These are phyloP conservation scores for Hypoxylon sp. DNA, from an alignment of 2,329 filamentous ascomycete species.

Conservation along the genomic window DNA sequence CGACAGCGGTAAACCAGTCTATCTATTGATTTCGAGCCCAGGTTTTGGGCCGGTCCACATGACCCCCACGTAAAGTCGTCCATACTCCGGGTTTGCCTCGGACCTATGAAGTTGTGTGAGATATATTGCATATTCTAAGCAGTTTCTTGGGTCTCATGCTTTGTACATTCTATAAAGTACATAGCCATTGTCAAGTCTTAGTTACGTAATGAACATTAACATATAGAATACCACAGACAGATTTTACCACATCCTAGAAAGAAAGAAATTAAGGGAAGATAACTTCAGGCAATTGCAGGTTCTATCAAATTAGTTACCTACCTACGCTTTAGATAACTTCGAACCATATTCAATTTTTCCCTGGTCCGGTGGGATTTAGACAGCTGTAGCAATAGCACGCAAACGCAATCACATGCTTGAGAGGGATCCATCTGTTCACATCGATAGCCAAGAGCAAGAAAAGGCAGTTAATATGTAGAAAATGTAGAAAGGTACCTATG, in stretches of 20 bases:
- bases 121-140: background rate
- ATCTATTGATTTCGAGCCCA: conserved; percentile 1
- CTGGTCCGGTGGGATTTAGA: conserved; percentile 21
- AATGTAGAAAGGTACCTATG: background rate
- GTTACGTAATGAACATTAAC: background rate
- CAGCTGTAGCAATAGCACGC: conserved; percentile 20
- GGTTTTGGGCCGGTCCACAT: conserved; percentile 10
- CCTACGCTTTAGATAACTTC: background rate
- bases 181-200: background rate
- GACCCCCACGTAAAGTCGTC: conserved; percentile 9
- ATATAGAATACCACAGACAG: background rate
- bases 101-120: conserved; percentile 15
- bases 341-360: conserved; percentile 8
- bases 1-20: background rate
- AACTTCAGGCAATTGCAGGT: background rate
- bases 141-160: background rate
- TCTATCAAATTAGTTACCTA: background rate
- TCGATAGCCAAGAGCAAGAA: conserved; percentile 14
- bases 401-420: conserved; percentile 16
- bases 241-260: background rate
- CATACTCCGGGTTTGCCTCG: conserved; percentile 1
- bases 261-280: background rate
- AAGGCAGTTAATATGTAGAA: conserved; percentile 7
- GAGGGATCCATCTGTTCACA: conserved; percentile 12
- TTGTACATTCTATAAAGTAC: background rate